These are phyloP conservation scores for Botryotinia calthae DNA, from an alignment of 2,329 filamentous ascomycete species.

Conservation along the genomic window DNA sequence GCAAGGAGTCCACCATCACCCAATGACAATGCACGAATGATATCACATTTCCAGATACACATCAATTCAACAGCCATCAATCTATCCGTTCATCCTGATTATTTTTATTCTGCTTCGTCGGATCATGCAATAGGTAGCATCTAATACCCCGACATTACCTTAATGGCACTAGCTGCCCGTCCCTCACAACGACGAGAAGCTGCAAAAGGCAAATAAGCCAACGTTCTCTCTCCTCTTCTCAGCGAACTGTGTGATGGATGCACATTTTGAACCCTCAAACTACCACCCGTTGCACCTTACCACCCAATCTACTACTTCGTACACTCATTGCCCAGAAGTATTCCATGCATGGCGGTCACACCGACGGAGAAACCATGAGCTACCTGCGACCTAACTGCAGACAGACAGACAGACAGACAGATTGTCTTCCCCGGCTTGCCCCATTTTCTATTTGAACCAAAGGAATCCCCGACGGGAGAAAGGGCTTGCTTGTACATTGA, in stretches of 20 bases:
- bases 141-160: background rate
- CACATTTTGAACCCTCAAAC: background rate
- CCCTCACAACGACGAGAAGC: background rate
- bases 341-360: background rate
- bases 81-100: no score
- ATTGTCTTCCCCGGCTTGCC: background rate
- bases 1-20: background rate
- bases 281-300: background rate
- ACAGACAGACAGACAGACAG: no score
- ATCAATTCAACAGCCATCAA: background rate
- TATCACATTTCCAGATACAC: background rate
- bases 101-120: no score
- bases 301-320: background rate
- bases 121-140: background rate
- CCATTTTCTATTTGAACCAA: background rate
- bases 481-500: background rate
- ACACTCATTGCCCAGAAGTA: background rate
- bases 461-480: background rate
- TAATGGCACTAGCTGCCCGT: background rate
- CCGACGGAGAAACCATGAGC: background rate
- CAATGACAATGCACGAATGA: background rate
- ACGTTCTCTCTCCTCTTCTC: background rate
- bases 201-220: background rate
- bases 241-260: background rate
- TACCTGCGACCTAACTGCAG: background rate